A percentile compares a stretch with the other conserved stretches of the same genome.
Evolutionary conservation across 1,284 basidiomycete genomes (phyloP).

Genomic region (Phaffia rhodozyma): DNA sequence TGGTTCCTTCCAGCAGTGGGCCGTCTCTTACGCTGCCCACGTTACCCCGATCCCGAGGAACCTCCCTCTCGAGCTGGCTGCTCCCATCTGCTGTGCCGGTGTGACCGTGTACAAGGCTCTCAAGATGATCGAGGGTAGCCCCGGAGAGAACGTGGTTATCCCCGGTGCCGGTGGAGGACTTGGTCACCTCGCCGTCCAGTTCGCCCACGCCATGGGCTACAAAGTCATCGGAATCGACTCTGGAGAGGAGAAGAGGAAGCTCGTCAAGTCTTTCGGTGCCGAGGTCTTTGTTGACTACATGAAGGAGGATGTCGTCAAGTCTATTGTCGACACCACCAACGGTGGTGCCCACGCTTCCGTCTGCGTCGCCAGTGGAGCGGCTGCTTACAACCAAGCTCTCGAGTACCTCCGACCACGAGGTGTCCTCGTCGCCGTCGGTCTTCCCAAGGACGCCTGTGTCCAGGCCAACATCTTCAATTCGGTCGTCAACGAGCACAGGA

Average conservation of each 20-base stretch:
- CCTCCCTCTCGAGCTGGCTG: constrained; percentile 51
- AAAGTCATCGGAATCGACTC: constrained; percentile 69
- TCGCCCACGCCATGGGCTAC: constrained; percentile 61
- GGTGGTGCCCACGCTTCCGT: constrained; percentile 68
- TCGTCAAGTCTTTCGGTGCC: constrained; percentile 58
- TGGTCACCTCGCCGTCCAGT: constrained; percentile 52
- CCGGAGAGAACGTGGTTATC: constrained; percentile 68
- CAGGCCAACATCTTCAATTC: constrained; percentile 59
- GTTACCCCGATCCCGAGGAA: constrained; percentile 64
- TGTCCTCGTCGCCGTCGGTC: constrained; percentile 57
- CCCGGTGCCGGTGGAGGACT: constrained; percentile 56
- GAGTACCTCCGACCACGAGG: constrained; percentile 54
- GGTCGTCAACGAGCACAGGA: constrained; percentile 54
- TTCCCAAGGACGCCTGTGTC: constrained; percentile 48
- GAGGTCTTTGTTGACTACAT: constrained; percentile 71
- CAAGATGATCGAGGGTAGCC: constrained; percentile 31
- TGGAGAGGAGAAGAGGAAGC: constrained; percentile 59
- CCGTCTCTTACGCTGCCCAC: constrained; percentile 50
- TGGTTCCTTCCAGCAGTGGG: constrained; percentile 74
- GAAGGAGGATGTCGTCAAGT: constrained; percentile 29
- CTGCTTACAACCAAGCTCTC: constrained; percentile 56
- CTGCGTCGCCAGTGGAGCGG: constrained; percentile 43
- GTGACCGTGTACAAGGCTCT: constrained; percentile 32
- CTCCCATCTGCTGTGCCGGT: constrained; percentile 68
- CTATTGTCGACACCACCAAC: constrained; percentile 45